These are phyloP conservation scores for Furcasterigmium sp. DNA, from an alignment of 2,329 filamentous ascomycete genomes.

Conservation along the genomic window DNA sequence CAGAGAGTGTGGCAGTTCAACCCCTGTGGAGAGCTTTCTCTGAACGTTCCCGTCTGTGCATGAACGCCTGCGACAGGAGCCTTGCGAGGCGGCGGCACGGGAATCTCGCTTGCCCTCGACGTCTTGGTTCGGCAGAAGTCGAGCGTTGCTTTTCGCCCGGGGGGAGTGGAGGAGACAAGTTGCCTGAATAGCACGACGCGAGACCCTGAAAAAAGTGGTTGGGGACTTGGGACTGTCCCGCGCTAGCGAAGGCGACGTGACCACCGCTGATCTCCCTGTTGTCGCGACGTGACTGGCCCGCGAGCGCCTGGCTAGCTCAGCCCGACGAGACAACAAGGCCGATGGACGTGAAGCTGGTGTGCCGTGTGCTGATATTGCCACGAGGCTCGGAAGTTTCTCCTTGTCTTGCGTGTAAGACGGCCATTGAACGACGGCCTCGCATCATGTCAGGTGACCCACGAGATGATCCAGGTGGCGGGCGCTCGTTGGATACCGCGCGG, in stretches of 20 bases:
- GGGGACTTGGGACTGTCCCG: too few relatives aligned
- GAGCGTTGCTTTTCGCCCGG: too few relatives aligned
- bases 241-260: background rate
- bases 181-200: too few relatives aligned
- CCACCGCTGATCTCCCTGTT: too few relatives aligned
- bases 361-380: background rate
- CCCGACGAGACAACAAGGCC: background rate
- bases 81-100: background rate
- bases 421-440: background rate
- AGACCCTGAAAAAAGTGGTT: too few relatives aligned
- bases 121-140: too few relatives aligned
- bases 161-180: too few relatives aligned
- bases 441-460: background rate
- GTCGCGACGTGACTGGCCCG: too few relatives aligned
- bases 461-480: background rate
- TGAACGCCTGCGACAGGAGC: background rate
- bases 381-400: background rate
- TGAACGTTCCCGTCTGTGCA: background rate
- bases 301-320: background rate
- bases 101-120: too few relatives aligned
- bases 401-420: background rate
- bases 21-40: too few relatives aligned
- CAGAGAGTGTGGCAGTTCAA: too few relatives aligned
- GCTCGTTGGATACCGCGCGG: background rate
- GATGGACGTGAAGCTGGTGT: too few relatives aligned